phyloP scores from a whole-genome alignment of 345 rosid genomes.

The Aethionema arabicum region DNA sequence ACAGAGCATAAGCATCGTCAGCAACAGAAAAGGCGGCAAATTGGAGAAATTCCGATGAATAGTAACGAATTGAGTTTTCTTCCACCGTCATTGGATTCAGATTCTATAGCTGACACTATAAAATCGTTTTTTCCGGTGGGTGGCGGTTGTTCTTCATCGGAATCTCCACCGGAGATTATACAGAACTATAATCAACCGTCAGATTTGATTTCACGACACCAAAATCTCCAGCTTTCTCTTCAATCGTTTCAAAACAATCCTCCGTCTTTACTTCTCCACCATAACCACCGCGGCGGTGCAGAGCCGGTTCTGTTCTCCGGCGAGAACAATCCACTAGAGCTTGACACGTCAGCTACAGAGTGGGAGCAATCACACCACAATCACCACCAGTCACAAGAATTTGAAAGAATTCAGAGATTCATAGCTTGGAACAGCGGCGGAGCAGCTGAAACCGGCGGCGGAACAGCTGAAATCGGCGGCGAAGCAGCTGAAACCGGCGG shows the following conservation, averaged over 20 bases:
- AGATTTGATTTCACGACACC: constrained; percentile 69
- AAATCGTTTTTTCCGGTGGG: constrained; percentile 79
- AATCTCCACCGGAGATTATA: constrained; percentile 40
- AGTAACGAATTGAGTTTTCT: constrained; percentile 43
- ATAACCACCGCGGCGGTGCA: constrained; percentile 32
- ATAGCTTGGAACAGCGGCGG: constrained; percentile 55
- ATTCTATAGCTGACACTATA: constrained; percentile 77
- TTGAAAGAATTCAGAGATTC: constrained; percentile 55
- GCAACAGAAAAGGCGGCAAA: constrained; percentile 3
- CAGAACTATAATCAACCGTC: constrained; percentile 48
- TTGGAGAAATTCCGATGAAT: no score
- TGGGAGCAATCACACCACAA: constrained; percentile 59
- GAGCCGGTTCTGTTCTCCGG: constrained; percentile 56
- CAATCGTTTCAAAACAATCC: constrained; percentile 70
- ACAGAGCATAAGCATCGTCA: constrained; percentile 28
- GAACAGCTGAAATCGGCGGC: no score
- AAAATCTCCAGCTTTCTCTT: constrained; percentile 86
- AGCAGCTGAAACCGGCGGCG: constrained; percentile 31
- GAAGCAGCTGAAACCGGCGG: no score
- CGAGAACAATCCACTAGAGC: constrained; percentile 42
- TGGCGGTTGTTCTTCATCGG: constrained; percentile 36
- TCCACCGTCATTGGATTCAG: constrained; percentile 67
- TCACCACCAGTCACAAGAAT: constrained; percentile 54
- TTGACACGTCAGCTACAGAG: constrained; percentile 49
- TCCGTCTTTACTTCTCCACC: constrained; percentile 44